phyloP scores from a whole-genome alignment of 495 filamentous ascomycete species.

The Daldinia concentrica region DNA sequence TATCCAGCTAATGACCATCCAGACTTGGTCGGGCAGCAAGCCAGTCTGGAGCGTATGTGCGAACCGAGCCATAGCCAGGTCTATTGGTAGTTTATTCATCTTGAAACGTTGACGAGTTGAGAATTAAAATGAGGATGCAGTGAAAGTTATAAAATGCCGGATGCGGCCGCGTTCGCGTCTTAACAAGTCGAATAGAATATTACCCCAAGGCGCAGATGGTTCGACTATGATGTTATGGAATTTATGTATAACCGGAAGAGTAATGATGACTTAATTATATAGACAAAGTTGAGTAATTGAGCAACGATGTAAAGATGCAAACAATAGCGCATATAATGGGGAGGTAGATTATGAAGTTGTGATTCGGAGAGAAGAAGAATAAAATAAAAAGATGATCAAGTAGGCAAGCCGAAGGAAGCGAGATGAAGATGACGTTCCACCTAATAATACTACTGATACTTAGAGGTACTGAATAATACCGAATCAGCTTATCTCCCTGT shows the following conservation, averaged over 20 bases:
- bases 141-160: background rate
- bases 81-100: constrained; percentile 32
- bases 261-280: constrained; percentile 1
- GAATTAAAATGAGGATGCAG: background rate
- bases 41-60: constrained; percentile 23
- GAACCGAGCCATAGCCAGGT: constrained; percentile 36
- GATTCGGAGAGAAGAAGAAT: background rate
- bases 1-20: constrained; percentile 45
- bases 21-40: constrained; percentile 31
- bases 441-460: constrained; percentile 7
- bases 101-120: constrained; percentile 11
- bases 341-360: background rate
- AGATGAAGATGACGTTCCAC: constrained; percentile 26
- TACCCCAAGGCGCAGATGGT: background rate
- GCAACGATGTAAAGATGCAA: background rate
- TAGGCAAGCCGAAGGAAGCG: constrained; percentile 2
- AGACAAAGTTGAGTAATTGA: background rate
- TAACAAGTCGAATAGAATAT: constrained; percentile 13
- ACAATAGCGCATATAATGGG: background rate
- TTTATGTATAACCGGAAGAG: background rate
- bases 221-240: constrained; percentile 13
- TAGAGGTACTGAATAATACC: background rate
- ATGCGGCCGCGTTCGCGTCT: constrained; percentile 23
- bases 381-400: constrained; percentile 3
- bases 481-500: constrained; percentile 7